phyloP scores from a whole-genome alignment of 2,329 filamentous ascomycete species.

The Coleophoma crateriformis region DNA sequence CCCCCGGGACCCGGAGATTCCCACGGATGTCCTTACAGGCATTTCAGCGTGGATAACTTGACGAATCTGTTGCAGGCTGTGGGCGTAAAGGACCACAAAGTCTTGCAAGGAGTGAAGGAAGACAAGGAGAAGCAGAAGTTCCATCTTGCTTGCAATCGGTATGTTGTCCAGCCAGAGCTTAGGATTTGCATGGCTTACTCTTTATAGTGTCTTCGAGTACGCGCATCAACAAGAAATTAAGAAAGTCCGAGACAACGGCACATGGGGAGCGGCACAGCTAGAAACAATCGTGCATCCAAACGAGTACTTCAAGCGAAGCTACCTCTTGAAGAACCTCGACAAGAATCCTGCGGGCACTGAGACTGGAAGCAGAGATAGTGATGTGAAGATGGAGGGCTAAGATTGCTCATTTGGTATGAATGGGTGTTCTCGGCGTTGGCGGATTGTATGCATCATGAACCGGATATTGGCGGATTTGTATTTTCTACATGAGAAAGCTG shows the following conservation, averaged over 20 bases:
- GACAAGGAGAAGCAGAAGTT: conserved; percentile 86
- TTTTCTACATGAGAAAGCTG: too few species aligned
- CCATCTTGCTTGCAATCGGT: conserved; percentile 93
- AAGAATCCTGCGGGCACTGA: conserved; percentile 9
- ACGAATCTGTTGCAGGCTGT: conserved; percentile 68
- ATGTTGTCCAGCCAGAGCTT: conserved; percentile 19
- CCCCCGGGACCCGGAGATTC: conserved; percentile 81
- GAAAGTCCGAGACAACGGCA: conserved; percentile 67
- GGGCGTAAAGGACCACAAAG: conserved; percentile 71
- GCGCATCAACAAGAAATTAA: conserved; percentile 75
- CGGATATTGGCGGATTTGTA: too few species aligned
- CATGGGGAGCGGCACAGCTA: conserved; percentile 68
- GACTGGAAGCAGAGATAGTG: conserved; percentile 38
- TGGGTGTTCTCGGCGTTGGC: neutral
- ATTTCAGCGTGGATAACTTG: conserved; percentile 86
- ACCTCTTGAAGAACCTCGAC: conserved; percentile 73
- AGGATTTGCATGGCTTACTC: conserved; percentile 6
- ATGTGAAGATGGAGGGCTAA: conserved; percentile 50
- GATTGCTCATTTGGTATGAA: neutral
- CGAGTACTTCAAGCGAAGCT: conserved; percentile 95
- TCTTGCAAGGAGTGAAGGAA: conserved; percentile 77
- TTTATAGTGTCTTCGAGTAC: conserved; percentile 73
- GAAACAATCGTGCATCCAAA: conserved; percentile 98
- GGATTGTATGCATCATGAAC: too few species aligned
- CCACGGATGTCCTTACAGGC: conserved; percentile 94